Percentiles rank a stretch among this genome's conserved stretches.
Conservation (phyloP, 1,139 yeast genomes). For the Scheffersomyces insectosa region DNA sequence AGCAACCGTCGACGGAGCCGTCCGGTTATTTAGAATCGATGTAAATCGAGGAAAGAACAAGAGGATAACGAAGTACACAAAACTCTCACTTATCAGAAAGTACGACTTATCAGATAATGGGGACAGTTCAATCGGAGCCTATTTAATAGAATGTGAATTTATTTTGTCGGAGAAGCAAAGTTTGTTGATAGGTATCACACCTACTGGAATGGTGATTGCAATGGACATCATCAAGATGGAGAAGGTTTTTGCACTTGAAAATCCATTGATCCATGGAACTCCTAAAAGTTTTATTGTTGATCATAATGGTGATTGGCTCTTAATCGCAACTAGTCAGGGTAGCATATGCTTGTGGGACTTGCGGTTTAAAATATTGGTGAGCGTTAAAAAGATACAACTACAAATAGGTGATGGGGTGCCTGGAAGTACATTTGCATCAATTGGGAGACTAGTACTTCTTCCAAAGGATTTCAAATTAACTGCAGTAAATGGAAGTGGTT, state of each 20-base stretch:
- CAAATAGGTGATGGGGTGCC: conserved; percentile 14
- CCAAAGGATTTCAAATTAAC: conserved; percentile 28
- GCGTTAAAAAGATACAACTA: conserved; percentile 54
- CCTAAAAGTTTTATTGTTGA: conserved; percentile 64
- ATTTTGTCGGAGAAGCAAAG: conserved; percentile 22
- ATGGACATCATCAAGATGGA: conserved; percentile 65
- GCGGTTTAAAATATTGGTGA: conserved; percentile 61
- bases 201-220: conserved; percentile 52
- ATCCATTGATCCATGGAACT: conserved; percentile 66
- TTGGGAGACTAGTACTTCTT: conserved; percentile 44
- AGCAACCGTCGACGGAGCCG: conserved; percentile 62
- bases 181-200: conserved; percentile 50
- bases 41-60: conserved; percentile 38
- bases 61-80: conserved; percentile 32
- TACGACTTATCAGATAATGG: conserved; percentile 27
- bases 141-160: conserved; percentile 45
- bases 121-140: conserved; percentile 28
- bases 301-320: conserved; percentile 53
- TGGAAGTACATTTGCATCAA: conserved; percentile 11
- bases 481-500: conserved; percentile 1
- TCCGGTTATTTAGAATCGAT: conserved; percentile 60
- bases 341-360: conserved; percentile 79
- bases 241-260: conserved; percentile 42
- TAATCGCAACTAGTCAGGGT: conserved; percentile 77
- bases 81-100: conserved; percentile 47